Percentiles rank a stretch among this genome's conserved stretches.
These are phyloP conservation scores for Letharia lupina DNA, from an alignment of 495 filamentous ascomycete genomes.

Conservation along the genomic window DNA sequence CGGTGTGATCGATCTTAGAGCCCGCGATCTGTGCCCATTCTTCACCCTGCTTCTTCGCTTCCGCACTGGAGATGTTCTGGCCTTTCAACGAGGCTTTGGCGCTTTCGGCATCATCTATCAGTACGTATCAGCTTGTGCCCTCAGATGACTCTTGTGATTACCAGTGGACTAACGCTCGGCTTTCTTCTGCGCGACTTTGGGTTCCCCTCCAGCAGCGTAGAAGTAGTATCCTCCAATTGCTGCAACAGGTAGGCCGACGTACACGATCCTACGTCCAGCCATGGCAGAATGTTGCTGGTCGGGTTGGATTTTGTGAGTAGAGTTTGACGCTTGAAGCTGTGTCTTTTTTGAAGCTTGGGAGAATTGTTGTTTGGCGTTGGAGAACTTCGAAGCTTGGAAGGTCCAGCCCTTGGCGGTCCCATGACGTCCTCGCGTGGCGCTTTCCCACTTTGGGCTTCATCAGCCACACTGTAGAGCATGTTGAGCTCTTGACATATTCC, in stretches of 20 bases:
- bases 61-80: conserved; percentile 45
- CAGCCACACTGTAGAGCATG: conserved; percentile 9
- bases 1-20: conserved; percentile 46
- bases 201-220: conserved; percentile 75
- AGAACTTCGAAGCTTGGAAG: conserved; percentile 9
- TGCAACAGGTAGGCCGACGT: conserved; percentile 53
- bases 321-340: not conserved
- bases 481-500: not conserved
- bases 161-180: conserved; percentile 56
- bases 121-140: conserved; percentile 5
- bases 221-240: conserved; percentile 82
- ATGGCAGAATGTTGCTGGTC: not conserved
- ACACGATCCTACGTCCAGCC: conserved; percentile 17
- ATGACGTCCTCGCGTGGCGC: conserved; percentile 14
- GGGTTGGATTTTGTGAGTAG: not conserved
- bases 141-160: not conserved
- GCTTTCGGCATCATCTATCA: conserved; percentile 35
- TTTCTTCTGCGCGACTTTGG: conserved; percentile 72
- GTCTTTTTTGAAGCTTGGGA: not conserved
- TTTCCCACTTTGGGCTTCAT: not conserved
- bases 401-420: conserved; percentile 2
- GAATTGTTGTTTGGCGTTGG: not conserved
- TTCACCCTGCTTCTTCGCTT: conserved; percentile 46
- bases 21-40: conserved; percentile 44
- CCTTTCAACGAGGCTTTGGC: conserved; percentile 58